Evolutionary conservation across 805 yeast species (phyloP).

Genomic region (Saturnispora silvae): DNA sequence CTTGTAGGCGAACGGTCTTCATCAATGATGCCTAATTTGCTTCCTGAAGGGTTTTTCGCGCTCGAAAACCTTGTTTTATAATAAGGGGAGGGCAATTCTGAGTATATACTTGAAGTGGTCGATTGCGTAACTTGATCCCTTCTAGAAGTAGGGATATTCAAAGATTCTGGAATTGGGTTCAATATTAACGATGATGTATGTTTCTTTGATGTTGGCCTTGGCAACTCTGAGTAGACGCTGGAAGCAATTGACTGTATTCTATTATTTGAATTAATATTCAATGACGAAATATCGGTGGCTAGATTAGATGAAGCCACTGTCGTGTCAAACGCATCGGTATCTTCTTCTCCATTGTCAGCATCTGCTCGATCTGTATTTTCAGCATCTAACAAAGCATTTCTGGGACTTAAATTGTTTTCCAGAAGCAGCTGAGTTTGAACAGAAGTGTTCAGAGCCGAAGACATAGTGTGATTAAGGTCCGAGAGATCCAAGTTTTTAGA

Average conservation of each 20-base stretch:
- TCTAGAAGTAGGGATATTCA: background rate
- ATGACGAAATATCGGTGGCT: conserved; percentile 1
- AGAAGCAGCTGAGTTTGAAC: conserved; percentile 4
- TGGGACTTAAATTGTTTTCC: conserved; percentile 7
- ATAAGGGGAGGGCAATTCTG: conserved; percentile 10
- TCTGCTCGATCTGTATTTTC: conserved; percentile 14
- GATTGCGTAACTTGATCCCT: conserved; percentile 7
- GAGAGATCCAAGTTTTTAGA: background rate
- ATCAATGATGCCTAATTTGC: background rate
- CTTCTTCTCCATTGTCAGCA: conserved; percentile 1
- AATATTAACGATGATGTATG: background rate
- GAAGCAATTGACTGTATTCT: conserved; percentile 14
- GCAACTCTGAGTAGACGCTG: conserved; percentile 17
- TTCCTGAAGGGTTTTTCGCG: conserved; percentile 10
- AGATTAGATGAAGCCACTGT: background rate
- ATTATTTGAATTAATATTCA: background rate
- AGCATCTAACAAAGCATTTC: background rate
- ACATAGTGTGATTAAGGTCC: background rate
- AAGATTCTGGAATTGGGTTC: conserved; percentile 5
- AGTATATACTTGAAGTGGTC: conserved; percentile 16
- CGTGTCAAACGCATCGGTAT: conserved; percentile 4
- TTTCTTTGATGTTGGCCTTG: background rate
- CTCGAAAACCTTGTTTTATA: conserved; percentile 3
- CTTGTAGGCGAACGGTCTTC: background rate
- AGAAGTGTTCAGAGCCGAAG: conserved; percentile 3